phyloP scores from a whole-genome alignment of 1,284 basidiomycete species.

The Rhodofomes roseus region DNA sequence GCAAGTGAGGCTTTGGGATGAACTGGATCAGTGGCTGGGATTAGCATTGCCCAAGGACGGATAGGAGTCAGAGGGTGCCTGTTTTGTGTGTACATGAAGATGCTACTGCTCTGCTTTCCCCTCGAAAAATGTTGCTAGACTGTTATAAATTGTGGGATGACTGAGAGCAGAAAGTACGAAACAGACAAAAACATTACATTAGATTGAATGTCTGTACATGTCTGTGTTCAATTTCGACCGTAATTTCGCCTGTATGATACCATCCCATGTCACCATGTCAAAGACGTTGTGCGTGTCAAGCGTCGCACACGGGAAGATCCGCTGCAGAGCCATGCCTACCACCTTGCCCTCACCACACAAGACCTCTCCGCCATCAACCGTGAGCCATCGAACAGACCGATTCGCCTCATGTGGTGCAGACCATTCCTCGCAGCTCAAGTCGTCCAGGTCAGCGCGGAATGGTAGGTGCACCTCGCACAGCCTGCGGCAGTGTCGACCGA shows the following conservation, averaged over 20 bases:
- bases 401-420: background rate
- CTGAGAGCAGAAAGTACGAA: too few species aligned
- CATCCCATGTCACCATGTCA: background rate
- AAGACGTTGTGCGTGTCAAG: background rate
- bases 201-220: background rate
- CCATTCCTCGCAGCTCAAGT: background rate
- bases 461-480: background rate
- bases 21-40: constrained; percentile 27
- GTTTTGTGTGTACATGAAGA: background rate
- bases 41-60: constrained; percentile 2
- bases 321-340: background rate
- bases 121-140: background rate
- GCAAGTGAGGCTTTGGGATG: constrained; percentile 26
- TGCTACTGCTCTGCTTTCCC: background rate
- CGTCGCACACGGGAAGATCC: background rate
- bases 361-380: background rate
- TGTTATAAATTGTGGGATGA: background rate
- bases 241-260: background rate
- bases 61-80: too few species aligned
- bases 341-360: background rate
- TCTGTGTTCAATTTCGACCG: background rate
- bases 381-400: background rate
- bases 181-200: background rate
- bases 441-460: background rate
- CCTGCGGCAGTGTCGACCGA: background rate